Evolutionary conservation across 106 monocot genomes (phyloP), one percentile per base, ranked within the genome.

Genomic region (Platanthera guangdongensis): DNA sequence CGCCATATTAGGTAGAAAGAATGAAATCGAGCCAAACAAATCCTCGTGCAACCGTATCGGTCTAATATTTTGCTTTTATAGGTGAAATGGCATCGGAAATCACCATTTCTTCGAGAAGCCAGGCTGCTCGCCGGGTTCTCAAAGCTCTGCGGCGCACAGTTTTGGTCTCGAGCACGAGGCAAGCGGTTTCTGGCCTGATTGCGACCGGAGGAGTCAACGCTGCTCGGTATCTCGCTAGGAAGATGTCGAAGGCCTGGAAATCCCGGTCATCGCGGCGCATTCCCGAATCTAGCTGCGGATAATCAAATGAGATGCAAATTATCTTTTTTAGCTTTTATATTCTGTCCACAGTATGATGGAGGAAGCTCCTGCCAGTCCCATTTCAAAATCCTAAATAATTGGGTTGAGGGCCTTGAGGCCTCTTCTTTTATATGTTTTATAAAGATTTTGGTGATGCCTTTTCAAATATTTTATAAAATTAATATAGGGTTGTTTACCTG

Each of bases 181-280:
- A 96, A 76, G 90, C 89, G 16, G 73, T 86, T 12, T 93, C 93
- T 18, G 95, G 93, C 57, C 16, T 93, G 13, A 72, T 93, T 30
- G 82, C 95, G 19, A 79, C 89, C 65, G 93, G 95, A 6, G 90
- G 95, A 9, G 83, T 75, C 48, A 88, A 88, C 76, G 90, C 90
- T 39, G 82, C 80, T 72, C 83, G 82, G 0, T 96, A 93, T 84
- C 80, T 96, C 52, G 81, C 78, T 47, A 88, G 55, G 51, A 96
- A 96, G 81, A 85, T 96, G 32, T 80, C 87, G 6, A 93, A 93
- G 80, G 88, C 93, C 0, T 91, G 93, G 95, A 87, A 67, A 77
- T 93, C 92, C 1, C 76, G 89, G 77, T 75, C 65, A 18, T 74
- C 63, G 15, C 83, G 57, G 84, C 51, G 28, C 47, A 6, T 70